A percentile compares a stretch with the other conserved stretches of the same genome.
Conservation (phyloP, 2,329 filamentous ascomycete species). For the Dryadomyces quercus-mongolicae region DNA sequence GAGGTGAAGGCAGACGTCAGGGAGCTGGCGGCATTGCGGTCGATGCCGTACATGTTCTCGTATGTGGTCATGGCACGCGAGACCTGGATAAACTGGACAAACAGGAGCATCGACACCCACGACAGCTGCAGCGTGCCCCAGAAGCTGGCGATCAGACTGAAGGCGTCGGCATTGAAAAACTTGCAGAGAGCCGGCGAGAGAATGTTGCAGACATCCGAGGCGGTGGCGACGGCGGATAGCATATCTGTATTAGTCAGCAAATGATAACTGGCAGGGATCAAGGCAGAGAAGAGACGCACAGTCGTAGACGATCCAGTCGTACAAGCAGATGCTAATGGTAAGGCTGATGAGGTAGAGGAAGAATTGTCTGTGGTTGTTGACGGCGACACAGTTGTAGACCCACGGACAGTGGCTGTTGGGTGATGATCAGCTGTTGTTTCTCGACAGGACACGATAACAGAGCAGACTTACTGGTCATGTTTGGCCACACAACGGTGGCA, state of each 20-base stretch:
- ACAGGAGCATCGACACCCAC: constrained; percentile 95
- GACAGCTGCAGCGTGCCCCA: constrained; percentile 80
- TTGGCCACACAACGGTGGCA: constrained; percentile 91
- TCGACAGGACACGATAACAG: background rate
- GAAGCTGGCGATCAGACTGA: constrained; percentile 64
- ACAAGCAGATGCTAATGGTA: constrained; percentile 59
- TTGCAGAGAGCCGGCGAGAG: constrained; percentile 65
- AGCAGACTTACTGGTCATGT: constrained; percentile 76
- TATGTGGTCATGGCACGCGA: constrained; percentile 89
- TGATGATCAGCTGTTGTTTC: background rate
- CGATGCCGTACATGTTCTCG: constrained; percentile 84
- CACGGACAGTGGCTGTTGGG: constrained; percentile 75
- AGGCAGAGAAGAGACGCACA: constrained; percentile 39
- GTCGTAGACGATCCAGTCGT: constrained; percentile 59
- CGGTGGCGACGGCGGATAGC: constrained; percentile 39
- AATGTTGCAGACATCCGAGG: constrained; percentile 54
- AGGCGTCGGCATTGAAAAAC: constrained; percentile 68
- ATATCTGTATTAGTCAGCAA: constrained; percentile 42
- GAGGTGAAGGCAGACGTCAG: constrained; percentile 68
- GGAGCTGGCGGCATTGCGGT: constrained; percentile 41
- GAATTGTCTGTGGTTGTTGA: constrained; percentile 95
- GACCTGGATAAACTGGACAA: constrained; percentile 88
- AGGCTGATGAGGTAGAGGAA: constrained; percentile 77
- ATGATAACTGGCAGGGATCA: background rate
- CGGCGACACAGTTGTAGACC: constrained; percentile 91